Evolutionary conservation across 2,329 filamentous ascomycete genomes (phyloP), one percentile per base, ranked within the genome.

Genomic region (Ophiostoma sp.): DNA sequence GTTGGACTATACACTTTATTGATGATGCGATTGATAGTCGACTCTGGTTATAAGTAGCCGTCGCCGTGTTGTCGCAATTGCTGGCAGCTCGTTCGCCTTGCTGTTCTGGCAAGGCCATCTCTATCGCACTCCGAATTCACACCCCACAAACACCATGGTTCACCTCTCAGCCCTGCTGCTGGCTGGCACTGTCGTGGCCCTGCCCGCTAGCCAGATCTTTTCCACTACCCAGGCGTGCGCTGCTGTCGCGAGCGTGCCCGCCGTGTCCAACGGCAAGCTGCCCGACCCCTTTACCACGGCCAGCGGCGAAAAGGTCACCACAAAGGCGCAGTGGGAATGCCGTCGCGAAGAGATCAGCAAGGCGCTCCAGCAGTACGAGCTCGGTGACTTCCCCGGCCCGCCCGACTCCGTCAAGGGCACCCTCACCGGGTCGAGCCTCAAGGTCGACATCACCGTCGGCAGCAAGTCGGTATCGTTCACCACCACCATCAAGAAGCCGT

Each of bases 361-460:
- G 73, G 77, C 81, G 66, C 76, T 86, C 74, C 80, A 84, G 76
- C 81, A 82, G 75, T 85, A 83, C 75, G 83, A 85, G 77, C 79
- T 85, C 23, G 84, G 83, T 68, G 79, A 78, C 71, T 81, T 82
- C 75, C 83, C 83, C 4, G 77, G 77, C 20, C 79, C 81, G 3
- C 83, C 83, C 3, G 80, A 82, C 75, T 79, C 77, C 8, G 79
- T 85, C 70, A 81, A 82, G 71, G 83, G 80, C 27, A 78, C 82
- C 3, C 75, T 83, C 48, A 81, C 78, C 39, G 81, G 81, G 33
- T 80, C 70, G 72, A 79, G 77, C 39, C 76, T 85, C 71, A 81
- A 78, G 3, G 80, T 86, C 73, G 80, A 77, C 73, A 79, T 83
- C 57, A 81, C 80, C 17, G 80, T 81, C 17, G 80, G 78, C 65